Evolutionary conservation across 352 stramenopile genomes (phyloP), one percentile per base, ranked within the genome.

Genomic region (Globisporangium lucens): DNA sequence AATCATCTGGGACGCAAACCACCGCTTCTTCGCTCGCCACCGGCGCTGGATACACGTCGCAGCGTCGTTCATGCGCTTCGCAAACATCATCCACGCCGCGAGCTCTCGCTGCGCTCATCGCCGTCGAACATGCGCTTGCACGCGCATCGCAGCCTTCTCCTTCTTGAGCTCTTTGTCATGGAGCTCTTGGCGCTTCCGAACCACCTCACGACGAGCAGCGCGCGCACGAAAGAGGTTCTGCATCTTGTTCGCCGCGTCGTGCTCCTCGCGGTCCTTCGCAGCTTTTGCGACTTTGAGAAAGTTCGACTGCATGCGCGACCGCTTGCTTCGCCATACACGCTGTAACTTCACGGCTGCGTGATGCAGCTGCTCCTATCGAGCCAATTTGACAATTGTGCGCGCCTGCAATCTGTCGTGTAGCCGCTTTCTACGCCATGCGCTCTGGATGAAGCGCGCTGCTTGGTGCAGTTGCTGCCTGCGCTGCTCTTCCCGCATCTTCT

Each of bases 281-380:
- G 66, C 49, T n/a, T 79, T 83, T 2, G 74, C 76, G 4, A 71
- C 62, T 27, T 66, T 75, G 20, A 80, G 56, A 10, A 78, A 55
- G 8, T 49, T 68, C 4, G 76, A 69, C 8, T 66, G 68, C 2
- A 71, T 62, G 3, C 82, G 80, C 17, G 72, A 73, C 17, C 75
- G 65, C 58, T 82, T 86, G 7, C 80, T 83, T 47, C 91, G 75
- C 79, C 89, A 97, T 4, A 82, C 63, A 15, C 89, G 75, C 71
- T 98, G 91, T 35, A 98, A 73, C n/a, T 71, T 82, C 12, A 74
- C 66, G 1, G 82, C 79, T 13, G 78, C 81, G 0, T 73, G 52
- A 7, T 71, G 58, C 17, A 70, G 27, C 27, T 63, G 58, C 24
- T 68, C 63, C 9, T 67, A 20, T 15, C 61, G 67, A 20, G 63